These are phyloP conservation scores for Caryopteris hybrid DNA, from an alignment of 305 asterid genomes.

Conservation along the genomic window DNA sequence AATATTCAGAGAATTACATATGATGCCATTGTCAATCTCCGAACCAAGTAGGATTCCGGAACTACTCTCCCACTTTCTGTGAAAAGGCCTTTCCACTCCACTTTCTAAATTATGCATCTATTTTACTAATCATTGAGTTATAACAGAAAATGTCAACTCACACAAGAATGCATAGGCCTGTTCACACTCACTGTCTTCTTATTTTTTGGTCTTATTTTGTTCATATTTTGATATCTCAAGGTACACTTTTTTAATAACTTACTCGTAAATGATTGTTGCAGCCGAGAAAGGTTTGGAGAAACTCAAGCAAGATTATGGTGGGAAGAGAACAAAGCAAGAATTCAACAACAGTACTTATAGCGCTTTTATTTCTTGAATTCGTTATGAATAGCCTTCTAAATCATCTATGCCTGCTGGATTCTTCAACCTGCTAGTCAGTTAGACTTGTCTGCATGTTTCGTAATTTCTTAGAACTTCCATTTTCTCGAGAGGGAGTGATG, in stretches of 20 bases:
- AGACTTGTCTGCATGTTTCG: too few relatives aligned
- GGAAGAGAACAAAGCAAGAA: constrained; percentile 80
- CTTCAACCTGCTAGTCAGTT: too few relatives aligned
- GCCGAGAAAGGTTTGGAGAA: constrained; percentile 89
- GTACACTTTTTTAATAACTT: constrained; percentile 9
- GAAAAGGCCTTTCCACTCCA: too few relatives aligned
- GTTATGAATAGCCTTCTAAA: background rate
- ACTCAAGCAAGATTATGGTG: constrained; percentile 87
- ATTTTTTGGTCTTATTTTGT: background rate
- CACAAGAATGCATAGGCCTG: background rate
- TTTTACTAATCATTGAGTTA: too few relatives aligned
- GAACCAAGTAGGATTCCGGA: too few relatives aligned
- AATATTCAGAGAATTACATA: too few relatives aligned
- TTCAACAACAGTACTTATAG: constrained; percentile 76
- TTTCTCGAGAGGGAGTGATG: background rate
- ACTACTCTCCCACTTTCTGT: too few relatives aligned
- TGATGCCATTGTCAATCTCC: too few relatives aligned
- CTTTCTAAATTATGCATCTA: too few relatives aligned
- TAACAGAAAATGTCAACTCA: background rate
- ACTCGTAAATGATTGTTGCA: constrained; percentile 37
- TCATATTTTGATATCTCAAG: background rate
- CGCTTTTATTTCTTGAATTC: constrained; percentile 1
- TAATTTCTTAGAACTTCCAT: background rate
- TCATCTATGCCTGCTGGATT: too few relatives aligned
- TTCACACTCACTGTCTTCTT: background rate